Percentiles rank a stretch among this genome's conserved stretches.
These are phyloP conservation scores for Nakaseomyces kungkrabaensis DNA, from an alignment of 1,139 yeast genomes.

Conservation along the genomic window DNA sequence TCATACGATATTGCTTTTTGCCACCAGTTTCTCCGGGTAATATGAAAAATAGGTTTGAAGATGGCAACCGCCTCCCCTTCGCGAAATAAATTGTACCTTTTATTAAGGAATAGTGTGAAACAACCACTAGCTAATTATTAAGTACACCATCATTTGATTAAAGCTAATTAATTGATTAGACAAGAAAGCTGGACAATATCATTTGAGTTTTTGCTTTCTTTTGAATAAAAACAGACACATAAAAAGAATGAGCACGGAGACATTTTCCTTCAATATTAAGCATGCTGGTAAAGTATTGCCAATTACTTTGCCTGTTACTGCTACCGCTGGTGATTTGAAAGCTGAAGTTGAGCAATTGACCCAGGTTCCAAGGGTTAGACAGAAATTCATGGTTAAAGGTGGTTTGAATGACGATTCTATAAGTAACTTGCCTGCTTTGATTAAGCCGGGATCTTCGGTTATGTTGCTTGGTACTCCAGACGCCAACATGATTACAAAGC, in stretches of 20 bases:
- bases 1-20: too few species aligned
- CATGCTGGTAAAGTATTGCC: constrained; percentile 81
- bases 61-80: too few species aligned
- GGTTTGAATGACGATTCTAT: constrained; percentile 64
- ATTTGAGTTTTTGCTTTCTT: too few species aligned
- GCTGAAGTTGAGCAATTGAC: constrained; percentile 62
- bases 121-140: too few species aligned
- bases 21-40: too few species aligned
- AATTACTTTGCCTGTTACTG: constrained; percentile 45
- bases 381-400: constrained; percentile 82
- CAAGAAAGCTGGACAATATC: too few species aligned
- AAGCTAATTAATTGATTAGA: too few species aligned
- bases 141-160: too few species aligned
- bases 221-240: not conserved
- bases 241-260: not conserved
- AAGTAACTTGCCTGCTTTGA: constrained; percentile 26
- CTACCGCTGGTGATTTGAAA: constrained; percentile 63
- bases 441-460: constrained; percentile 58
- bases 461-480: constrained; percentile 94
- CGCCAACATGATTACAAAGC: constrained; percentile 50
- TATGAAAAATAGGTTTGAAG: too few species aligned
- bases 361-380: constrained; percentile 76
- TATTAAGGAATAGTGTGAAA: too few species aligned
- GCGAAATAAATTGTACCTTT: too few species aligned
- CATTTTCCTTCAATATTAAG: constrained; percentile 39